Evolutionary conservation across 2,329 filamentous ascomycete species (phyloP).

Genomic region (Cladosporium oxysporum): DNA sequence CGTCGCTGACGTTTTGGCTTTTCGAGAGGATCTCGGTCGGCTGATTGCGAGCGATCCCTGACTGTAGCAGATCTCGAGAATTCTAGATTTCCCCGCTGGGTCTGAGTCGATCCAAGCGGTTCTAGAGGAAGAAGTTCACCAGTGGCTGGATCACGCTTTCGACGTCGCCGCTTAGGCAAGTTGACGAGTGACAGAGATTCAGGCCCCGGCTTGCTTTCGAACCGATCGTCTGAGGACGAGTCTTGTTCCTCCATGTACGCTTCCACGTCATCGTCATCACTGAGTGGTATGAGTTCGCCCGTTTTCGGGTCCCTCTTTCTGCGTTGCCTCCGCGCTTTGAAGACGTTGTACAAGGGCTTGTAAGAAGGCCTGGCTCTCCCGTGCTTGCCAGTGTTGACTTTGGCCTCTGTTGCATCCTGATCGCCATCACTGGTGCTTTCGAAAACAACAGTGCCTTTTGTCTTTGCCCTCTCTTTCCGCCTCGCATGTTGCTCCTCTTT

Average conservation of each 20-base stretch:
- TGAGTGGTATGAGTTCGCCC: slow-evolving; percentile 31
- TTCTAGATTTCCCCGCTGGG: background rate
- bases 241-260: background rate
- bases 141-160: slow-evolving; percentile 34
- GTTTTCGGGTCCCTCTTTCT: slow-evolving; percentile 33
- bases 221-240: background rate
- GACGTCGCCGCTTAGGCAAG: slow-evolving; percentile 26
- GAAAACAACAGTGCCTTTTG: slow-evolving; percentile 26
- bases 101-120: background rate
- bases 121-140: slow-evolving; percentile 33
- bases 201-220: background rate
- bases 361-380: slow-evolving; percentile 38
- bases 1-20: slow-evolving; percentile 31
- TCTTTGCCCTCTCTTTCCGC: slow-evolving; percentile 24
- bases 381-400: slow-evolving; percentile 21
- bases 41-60: background rate
- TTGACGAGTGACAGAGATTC: background rate
- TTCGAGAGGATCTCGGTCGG: background rate
- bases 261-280: slow-evolving; percentile 24
- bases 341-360: slow-evolving; percentile 30
- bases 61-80: background rate
- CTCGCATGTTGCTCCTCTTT: slow-evolving; percentile 19
- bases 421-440: slow-evolving; percentile 21
- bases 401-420: slow-evolving; percentile 8
- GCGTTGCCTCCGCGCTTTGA: slow-evolving; percentile 24